Base-by-base conservation (phyloP, 768 basidiomycete genomes). In the Termitomyces sp. region DNA sequence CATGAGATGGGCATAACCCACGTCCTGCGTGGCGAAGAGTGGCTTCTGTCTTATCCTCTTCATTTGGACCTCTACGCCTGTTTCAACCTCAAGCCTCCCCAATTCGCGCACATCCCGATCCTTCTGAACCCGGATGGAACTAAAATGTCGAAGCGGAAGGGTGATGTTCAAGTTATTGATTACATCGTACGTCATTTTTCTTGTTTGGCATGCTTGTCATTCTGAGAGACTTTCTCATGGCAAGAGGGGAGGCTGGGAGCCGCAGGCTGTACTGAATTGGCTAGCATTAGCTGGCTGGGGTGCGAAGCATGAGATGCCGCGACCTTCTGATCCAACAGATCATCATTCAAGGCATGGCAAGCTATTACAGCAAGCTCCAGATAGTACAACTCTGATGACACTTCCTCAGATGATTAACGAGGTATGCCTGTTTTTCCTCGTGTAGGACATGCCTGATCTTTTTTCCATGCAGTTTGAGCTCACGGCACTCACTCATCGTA, bases 21-120 rank as follows among this genome's bases (percentile, higher is more conserved):
- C 72, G 95, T 98, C 5, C 73, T 98, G 1, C 84, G 97, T 28
- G 97, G 97, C 51, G 95, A 98, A 90, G 97, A 98, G 82, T 99
- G 97, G 97, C 78, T 98, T 12, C 87, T 93, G 2, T 98, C 95
- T 1, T 80, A 95, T 20, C 91, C 94, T 0, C 80, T 97, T 20
- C 97, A 99, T 69, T 80, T 96, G 5, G 90, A 93, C 61, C 75
- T 98, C 24, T 98, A 98, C 66, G 81, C 88, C 1, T 85, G 85
- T 6, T 80, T 99, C 22, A 80, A 79, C 1, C 74, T 94, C 45
- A 66, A 73, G 8, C 80, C 87, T 0, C 97, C 97, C 0, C 73
- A 84, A 62, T 99, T 94, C 63, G 96, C 88, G 0, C 97, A 99
- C 68, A 77, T 98, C 2, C 96, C 97, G 0, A 79, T 98, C 36